Evolutionary conservation across 129 eudicot species (phyloP).

Genomic region (Ambrosia artemisiifolia): DNA sequence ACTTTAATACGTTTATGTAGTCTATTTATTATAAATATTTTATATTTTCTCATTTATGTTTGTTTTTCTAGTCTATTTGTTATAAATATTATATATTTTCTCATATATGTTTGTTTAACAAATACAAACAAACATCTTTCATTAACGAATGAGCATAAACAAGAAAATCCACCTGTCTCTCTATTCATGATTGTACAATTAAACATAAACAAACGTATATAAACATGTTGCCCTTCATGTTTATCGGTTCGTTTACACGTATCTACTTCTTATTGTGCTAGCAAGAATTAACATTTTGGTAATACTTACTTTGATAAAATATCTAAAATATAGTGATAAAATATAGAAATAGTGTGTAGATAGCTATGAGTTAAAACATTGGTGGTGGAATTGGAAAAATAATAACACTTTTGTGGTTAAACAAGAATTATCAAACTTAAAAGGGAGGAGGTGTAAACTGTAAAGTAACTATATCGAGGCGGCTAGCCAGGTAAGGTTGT

Average conservation of each 20-base stretch:
- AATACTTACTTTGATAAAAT: background rate
- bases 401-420: conserved; percentile 9
- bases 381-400: conserved; percentile 2
- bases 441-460: background rate
- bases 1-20: background rate
- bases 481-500: conserved; percentile 14
- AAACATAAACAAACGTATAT: no score
- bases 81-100: background rate
- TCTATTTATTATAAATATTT: background rate
- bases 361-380: background rate
- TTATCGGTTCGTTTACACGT: no score
- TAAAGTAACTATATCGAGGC: background rate
- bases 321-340: background rate
- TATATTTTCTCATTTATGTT: background rate
- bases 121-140: no score
- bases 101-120: background rate
- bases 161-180: no score
- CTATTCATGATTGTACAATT: no score
- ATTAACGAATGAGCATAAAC: no score
- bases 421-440: background rate
- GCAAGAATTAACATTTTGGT: background rate
- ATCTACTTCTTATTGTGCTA: background rate
- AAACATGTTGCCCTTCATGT: no score
- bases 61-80: background rate
- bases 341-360: background rate